Conservation (phyloP, 257 asterid genomes). For the Lavandula angustifolia region DNA sequence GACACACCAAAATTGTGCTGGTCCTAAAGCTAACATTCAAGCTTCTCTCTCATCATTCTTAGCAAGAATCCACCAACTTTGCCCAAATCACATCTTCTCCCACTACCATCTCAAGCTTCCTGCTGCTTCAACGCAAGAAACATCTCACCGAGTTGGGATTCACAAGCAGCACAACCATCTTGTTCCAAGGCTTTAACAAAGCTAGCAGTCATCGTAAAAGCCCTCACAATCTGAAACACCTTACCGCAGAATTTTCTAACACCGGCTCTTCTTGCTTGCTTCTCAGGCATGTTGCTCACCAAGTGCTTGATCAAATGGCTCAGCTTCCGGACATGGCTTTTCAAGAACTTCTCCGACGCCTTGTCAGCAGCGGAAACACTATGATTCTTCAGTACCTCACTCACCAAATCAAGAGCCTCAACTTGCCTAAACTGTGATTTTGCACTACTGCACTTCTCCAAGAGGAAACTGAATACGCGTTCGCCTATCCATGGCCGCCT, state of each 20-base stretch:
- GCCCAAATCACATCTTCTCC: background rate
- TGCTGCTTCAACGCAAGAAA: conserved; percentile 56
- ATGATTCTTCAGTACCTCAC: conserved; percentile 55
- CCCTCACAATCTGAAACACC: conserved; percentile 59
- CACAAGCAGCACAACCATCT: conserved; percentile 56
- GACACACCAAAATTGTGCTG: too few species aligned
- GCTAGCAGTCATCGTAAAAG: conserved; percentile 34
- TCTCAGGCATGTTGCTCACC: conserved; percentile 77
- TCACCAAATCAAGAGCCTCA: conserved; percentile 80
- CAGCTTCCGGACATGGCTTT: conserved; percentile 51
- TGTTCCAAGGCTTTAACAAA: conserved; percentile 64
- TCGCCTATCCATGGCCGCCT: conserved; percentile 82
- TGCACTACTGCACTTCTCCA: conserved; percentile 78
- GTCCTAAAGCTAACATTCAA: too few species aligned
- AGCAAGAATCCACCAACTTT: background rate
- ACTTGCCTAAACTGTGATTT: conserved; percentile 73
- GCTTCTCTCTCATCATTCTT: background rate
- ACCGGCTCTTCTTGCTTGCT: conserved; percentile 76
- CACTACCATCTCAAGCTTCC: conserved; percentile 13
- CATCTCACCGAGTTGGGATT: conserved; percentile 61
- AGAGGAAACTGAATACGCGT: conserved; percentile 59
- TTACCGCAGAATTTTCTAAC: conserved; percentile 82
- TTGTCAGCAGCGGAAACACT: conserved; percentile 34
- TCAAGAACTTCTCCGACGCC: conserved; percentile 42
- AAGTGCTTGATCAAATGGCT: conserved; percentile 53